Evolutionary conservation across 2,329 filamentous ascomycete species (phyloP), one percentile per base, ranked within the genome.

Genomic region (Nigrospora oryzae): DNA sequence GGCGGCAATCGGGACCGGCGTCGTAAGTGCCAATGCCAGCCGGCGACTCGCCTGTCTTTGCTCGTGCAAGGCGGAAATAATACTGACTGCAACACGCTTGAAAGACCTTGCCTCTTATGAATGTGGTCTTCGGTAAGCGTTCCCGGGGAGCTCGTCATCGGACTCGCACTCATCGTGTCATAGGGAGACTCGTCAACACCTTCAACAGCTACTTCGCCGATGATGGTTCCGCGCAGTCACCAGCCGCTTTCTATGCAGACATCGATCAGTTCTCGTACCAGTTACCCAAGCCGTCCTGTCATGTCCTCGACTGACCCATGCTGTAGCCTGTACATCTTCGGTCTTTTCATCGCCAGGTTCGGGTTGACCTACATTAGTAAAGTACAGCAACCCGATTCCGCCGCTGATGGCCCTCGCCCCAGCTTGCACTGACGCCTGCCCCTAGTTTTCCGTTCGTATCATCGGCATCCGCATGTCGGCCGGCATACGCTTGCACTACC

Each of bases 291-390:
- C 23, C 23, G 5, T 28, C 23, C 5, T 28, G 23, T 7, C 23
- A 10, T 28, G 8, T 10, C 7, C 23, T 28, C 23, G 23, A 47
- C 52, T 56, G 35, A 54, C 42, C 36, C 16, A 17, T 34, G 32
- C 42, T 44, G 16, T 48, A 79, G 76, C 2, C 64, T 89, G 0
- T 86, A 82, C 60, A 80, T 89, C 54, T 75, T 89, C 44, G 79
- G 79, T 45, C 67, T 89, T 7, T 89, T 89, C 59, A 62, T 89
- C 36, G 83, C 67, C 13, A 79, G 83, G 40, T 81, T 86, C 51
- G 56, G 66, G 15, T 64, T 86, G 36, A 77, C 75, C 48, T 88
- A 86, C 50, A 65, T 82, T 47, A 74, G 74, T 51, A 78, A 77
- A 60, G 71, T 71, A 65, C 58, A 60, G 48, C 23, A 28, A 28